Evolutionary conservation across 805 yeast species (phyloP).

Genomic region (Saturnispora besseyi): DNA sequence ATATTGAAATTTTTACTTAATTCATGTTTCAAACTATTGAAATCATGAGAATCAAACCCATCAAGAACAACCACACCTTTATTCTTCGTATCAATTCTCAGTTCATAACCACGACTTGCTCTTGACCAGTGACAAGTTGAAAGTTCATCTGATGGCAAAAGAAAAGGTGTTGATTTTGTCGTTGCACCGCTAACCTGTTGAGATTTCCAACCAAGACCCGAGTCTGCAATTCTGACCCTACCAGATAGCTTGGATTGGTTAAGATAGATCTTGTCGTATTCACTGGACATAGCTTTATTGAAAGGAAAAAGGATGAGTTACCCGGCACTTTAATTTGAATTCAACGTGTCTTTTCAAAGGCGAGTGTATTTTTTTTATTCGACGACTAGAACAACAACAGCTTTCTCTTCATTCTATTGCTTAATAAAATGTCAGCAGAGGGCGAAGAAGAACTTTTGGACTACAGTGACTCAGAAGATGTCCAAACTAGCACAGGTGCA

Average conservation of each 20-base stretch:
- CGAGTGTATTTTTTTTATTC: not conserved
- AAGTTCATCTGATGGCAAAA: constrained; percentile 81
- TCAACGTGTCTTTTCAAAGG: not conserved
- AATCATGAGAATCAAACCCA: constrained; percentile 85
- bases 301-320: not conserved
- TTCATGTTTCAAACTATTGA: constrained; percentile 71
- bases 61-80: constrained; percentile 81
- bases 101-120: constrained; percentile 85
- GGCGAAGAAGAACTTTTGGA: constrained; percentile 99
- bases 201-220: constrained; percentile 96
- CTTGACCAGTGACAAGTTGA: constrained; percentile 82
- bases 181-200: constrained; percentile 33
- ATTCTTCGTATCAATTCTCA: constrained; percentile 81
- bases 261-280: constrained; percentile 83
- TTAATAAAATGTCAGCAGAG: constrained; percentile 71
- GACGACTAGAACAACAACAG: not conserved
- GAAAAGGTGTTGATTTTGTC: constrained; percentile 61
- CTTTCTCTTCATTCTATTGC: not conserved
- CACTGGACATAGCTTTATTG: constrained; percentile 30
- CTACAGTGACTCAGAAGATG: constrained; percentile 97
- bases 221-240: constrained; percentile 86
- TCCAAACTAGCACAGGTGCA: constrained; percentile 33
- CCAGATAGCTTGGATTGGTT: constrained; percentile 82
- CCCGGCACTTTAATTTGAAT: not conserved
- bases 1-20: constrained; percentile 67